Base-by-base conservation (phyloP, 805 yeast species). In the Sugiyamaella smithiae region DNA sequence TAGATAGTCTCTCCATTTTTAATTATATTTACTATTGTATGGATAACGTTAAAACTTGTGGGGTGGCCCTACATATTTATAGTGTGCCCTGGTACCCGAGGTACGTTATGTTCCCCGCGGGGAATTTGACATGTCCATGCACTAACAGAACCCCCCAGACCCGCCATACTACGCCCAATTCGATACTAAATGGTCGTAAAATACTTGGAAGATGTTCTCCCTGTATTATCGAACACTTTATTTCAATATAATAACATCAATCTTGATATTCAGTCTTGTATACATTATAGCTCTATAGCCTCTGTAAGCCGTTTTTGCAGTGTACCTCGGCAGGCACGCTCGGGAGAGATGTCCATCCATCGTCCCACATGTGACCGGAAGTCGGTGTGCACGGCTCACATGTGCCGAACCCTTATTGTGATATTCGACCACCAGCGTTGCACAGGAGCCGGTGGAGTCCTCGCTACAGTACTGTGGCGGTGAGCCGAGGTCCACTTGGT, bases 1-100 rank as follows among this genome's bases (percentile, higher is more conserved):
- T 62, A 38, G 53, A 36, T 7, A 66, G 62, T 51, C 70, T 55
- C 38, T 66, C 65, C 69, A 66, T 66, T 43, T 22, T 57, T 42
- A 12, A n/a, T 14, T 5, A 16, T 14, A 11, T 35, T 4, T 11
- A 16, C 38, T 19, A 14, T 35, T 35, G 29, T 26, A 26, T 26
- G 29, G 29, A 26, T 11, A 26, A 26, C 11, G 29, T 7, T 26
- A 26, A 26, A 7, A 8, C 29, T 26, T 26, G 7, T 26, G 29
- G 7, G 29, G 29, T 7, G 29, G 9, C 7, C 11, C 29, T 8
- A 8, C 29, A 26, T 26, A 26, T 26, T 8, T 26, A 35, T 5
- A 14, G 38, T 14, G 6, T 32, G 12, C 22, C 38, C 38, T n/a
- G 38, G 20, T 19, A 14, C 38, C 38, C 38, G 38, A 35, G 38